Base-by-base conservation (phyloP, 805 yeast species). In the Ogataea degrootiae region DNA sequence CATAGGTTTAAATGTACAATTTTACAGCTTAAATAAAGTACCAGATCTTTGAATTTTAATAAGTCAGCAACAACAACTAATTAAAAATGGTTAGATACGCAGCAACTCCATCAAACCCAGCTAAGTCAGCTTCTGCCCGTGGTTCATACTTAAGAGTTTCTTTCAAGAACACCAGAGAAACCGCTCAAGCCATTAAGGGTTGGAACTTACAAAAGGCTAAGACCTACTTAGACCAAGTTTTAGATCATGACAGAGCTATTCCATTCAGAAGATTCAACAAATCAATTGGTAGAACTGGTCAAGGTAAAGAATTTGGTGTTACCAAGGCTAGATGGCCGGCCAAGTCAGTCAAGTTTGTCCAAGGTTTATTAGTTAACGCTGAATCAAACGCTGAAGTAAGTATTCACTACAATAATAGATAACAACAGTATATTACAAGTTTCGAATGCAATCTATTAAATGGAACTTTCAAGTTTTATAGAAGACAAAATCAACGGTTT, bases 301-400 rank as follows among this genome's bases (percentile, higher is more conserved):
- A 94, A 81, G 99, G 97, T 80, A 92, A 94, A 81, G 99, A 94
- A 82, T 94, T 92, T 71, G 98, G 98, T 79, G 96, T 91, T 73
- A 89, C 97, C 84, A 91, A 87, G 80, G 99, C 99, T 67, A 91
- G 99, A 89, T 94, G 99, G 99, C 99, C 99, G 72, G 96, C 83
- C 61, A 94, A 94, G 86, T 87, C 96, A 59, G 97, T 94, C 75
- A 87, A 89, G 79, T 90, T 87, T 77, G 78, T 94, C 70, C 84
- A 86, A 74, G 97, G 89, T 74, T 84, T 94, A 73, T 83, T 94
- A 77, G 84, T 85, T 77, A 94, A 94, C 77, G 99, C 99, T 72
- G 91, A 90, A 75, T 85, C 99, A 69, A 94, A 92, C 82, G 99
- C 99, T 75, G 98, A 91, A 75, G 79, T 72, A 72, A 61, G 76